Conservation (phyloP, 495 filamentous ascomycete genomes). For the Penicillium goetzii region DNA sequence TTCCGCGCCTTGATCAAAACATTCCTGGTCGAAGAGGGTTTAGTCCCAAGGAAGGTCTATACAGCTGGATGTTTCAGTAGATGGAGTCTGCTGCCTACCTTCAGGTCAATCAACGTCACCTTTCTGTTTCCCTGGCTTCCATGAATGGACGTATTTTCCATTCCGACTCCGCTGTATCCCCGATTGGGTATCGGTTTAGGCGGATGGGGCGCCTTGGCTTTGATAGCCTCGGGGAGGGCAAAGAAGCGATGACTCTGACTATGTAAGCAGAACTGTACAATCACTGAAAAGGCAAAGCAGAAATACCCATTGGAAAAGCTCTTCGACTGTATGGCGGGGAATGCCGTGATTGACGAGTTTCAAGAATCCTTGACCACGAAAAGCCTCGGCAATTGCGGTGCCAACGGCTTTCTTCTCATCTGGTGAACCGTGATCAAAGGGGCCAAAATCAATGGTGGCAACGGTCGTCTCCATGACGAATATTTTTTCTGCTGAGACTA, state of each 20-base stretch:
- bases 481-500: no score
- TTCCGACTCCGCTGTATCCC: background rate
- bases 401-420: no score
- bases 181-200: conserved; percentile 1
- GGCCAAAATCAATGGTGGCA: no score
- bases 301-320: background rate
- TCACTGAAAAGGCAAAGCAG: background rate
- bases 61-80: background rate
- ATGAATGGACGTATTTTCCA: background rate
- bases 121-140: background rate
- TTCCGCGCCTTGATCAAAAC: conserved; percentile 33
- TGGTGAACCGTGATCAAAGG: no score
- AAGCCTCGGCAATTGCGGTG: background rate
- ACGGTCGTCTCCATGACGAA: no score
- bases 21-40: conserved; percentile 25
- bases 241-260: conserved; percentile 2
- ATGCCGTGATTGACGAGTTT: background rate
- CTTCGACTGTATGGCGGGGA: background rate
- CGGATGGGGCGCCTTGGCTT: conserved; percentile 5
- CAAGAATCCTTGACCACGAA: background rate
- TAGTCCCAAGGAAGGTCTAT: background rate
- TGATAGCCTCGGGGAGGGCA: no score
- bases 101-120: no score
- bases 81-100: background rate
- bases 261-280: background rate